Conservation (phyloP, 768 basidiomycete genomes). For the Plicaturopsis crispa region DNA sequence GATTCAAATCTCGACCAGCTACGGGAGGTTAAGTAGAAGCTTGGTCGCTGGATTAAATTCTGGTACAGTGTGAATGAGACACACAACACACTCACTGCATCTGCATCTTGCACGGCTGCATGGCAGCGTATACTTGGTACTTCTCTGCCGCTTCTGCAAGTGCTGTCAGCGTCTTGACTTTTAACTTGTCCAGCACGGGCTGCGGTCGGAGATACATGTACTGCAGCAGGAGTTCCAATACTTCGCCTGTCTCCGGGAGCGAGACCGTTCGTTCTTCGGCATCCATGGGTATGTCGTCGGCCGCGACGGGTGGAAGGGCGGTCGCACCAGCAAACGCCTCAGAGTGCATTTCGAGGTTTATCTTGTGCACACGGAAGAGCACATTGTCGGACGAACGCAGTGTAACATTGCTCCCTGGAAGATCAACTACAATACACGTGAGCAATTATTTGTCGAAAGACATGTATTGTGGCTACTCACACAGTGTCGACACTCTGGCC, state of each 20-base stretch:
- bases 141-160: slow-evolving; percentile 25
- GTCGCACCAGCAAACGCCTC: slow-evolving; percentile 5
- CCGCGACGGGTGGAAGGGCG: neutral
- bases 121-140: slow-evolving; percentile 21
- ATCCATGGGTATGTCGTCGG: no score
- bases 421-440: slow-evolving; percentile 8
- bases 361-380: slow-evolving; percentile 7
- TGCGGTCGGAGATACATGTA: slow-evolving; percentile 19
- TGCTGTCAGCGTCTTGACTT: slow-evolving; percentile 9
- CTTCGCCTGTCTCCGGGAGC: slow-evolving; percentile 15
- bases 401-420: slow-evolving; percentile 7
- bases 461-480: no score
- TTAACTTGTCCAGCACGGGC: slow-evolving; percentile 12
- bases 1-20: slow-evolving; percentile 11
- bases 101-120: slow-evolving; percentile 17
- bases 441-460: no score
- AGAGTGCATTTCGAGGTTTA: slow-evolving; percentile 10
- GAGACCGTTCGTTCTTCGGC: no score
- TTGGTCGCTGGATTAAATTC: slow-evolving; percentile 1
- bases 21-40: no score
- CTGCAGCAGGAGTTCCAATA: slow-evolving; percentile 19
- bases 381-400: slow-evolving; percentile 9
- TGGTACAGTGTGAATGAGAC: neutral
- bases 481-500: no score
- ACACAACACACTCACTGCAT: slow-evolving; percentile 19